Evolutionary conservation across 2,329 filamentous ascomycete genomes (phyloP), one percentile per base, ranked within the genome.

Genomic region (Neonectria coccinea): DNA sequence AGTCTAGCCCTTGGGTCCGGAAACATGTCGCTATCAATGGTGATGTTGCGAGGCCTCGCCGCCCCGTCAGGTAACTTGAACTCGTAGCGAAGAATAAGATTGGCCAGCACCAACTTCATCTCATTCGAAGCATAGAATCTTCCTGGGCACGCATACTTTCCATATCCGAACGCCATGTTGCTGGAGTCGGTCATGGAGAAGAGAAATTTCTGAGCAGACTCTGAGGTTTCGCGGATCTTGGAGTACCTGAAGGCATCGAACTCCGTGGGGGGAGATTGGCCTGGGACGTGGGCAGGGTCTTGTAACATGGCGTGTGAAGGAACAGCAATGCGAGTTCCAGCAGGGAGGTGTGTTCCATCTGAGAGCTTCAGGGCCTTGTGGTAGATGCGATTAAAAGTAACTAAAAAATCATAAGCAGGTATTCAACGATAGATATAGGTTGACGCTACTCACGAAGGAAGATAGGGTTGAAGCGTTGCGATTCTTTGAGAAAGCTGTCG

Each of bases 81-180:
- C 3, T 57, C 44, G 25, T 48, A 56, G 6, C 27, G 54, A 7
- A 56, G 39, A 11, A 57, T 29, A 8, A 57, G 54, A 25, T 39
- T 11, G 10, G 42, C 42, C 42, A 57, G n/a, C 2, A 45, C 20
- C 29, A 57, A 12, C 44, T 57, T 57, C 54, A 57, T 57, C 42
- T 57, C 42, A 12, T 48, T 57, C 6, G 54, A 48, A 18, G 54
- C 54, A 18, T 57, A 48, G 54, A 57, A 57, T 6, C 42, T 27
- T 12, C 54, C 42, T 2, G 54, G 54, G n/a, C 54, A 57, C 1
- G 29, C 42, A 18, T 57, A 39, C 18, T 48, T 57, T 16, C 54
- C 42, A n/a, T 48, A 57, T 10, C 42, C 54, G 27, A 48, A 57
- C 8, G 29, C 54, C 42, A 57, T 48, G 31, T 57, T 57, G 18